A percentile compares a stretch with the other conserved stretches of the same genome.
These are phyloP conservation scores for Penicillium robsamsonii DNA, from an alignment of 495 filamentous ascomycete species.

Conservation along the genomic window DNA sequence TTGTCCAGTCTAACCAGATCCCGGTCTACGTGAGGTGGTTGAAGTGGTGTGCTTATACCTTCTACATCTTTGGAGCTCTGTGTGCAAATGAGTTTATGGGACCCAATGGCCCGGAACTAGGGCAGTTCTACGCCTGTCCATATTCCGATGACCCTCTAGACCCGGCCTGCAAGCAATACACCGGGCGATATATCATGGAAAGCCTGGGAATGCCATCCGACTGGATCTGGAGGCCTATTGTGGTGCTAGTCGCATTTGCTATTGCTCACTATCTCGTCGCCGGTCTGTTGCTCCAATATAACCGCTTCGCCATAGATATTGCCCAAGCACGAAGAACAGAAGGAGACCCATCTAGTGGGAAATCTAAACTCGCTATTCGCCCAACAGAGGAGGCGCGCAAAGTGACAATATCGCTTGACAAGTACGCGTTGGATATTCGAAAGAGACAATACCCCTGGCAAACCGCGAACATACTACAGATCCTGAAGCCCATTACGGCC, in stretches of 20 bases:
- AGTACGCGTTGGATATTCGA: conserved; percentile 60
- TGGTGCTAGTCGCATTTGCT: conserved; percentile 56
- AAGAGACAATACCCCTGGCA: conserved; percentile 50
- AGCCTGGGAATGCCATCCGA: conserved; percentile 60
- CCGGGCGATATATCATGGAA: conserved; percentile 63
- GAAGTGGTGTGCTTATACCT: conserved; percentile 57
- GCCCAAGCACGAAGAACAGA: conserved; percentile 54
- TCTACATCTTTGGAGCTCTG: conserved; percentile 66
- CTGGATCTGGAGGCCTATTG: conserved; percentile 63
- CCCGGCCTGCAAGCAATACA: conserved; percentile 63
- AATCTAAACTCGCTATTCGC: conserved; percentile 55
- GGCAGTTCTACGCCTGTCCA: conserved; percentile 67
- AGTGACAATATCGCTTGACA: conserved; percentile 58
- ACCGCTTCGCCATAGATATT: conserved; percentile 59
- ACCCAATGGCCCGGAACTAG: conserved; percentile 31
- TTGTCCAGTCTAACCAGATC: conserved; percentile 67
- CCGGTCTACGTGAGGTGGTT: conserved; percentile 72
- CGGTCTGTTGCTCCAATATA: conserved; percentile 55
- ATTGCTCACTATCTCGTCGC: conserved; percentile 57
- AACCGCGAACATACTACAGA: conserved; percentile 49
- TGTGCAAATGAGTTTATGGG: conserved; percentile 67
- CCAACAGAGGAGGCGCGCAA: conserved; percentile 52
- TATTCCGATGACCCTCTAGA: conserved; percentile 52
- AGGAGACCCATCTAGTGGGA: conserved; percentile 56
- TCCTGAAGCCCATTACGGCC: conserved; percentile 62